Evolutionary conservation across 1,284 basidiomycete species (phyloP), one percentile per base, ranked within the genome.

Genomic region (Rhodotorula sp.): DNA sequence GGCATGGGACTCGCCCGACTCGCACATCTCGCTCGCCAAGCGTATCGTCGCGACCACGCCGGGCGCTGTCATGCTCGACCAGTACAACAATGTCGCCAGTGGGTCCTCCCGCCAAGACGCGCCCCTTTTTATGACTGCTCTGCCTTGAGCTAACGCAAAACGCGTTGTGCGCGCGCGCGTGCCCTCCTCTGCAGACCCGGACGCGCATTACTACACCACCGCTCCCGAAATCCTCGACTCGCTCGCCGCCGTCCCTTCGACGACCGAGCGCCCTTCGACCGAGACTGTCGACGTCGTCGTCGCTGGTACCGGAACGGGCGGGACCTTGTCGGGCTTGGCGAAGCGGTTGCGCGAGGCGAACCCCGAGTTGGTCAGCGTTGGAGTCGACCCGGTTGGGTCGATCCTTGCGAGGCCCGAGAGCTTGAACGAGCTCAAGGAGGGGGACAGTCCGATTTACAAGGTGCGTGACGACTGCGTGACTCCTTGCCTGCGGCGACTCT

Each of bases 241-340:
- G 19, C 77, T 81, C 64, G 75, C 77, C 34, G 75, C 76, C 54
- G 77, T 79, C 45, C 0, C 87, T 86, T 10, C 85, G 85, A 81
- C 74, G 69, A 67, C 70, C 50, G 78, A 28, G 56, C 79, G 69
- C 79, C 81, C 69, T 2, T 84, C 83, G 0, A 75, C 74, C 34
- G 82, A 82, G 67, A 88, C 89, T 78, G 90, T 97, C 31, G 90
- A 95, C 78, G 89, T 88, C 0, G 83, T 98, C 56, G 82, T 97
- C n/a, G 91, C 89, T 8, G 89, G 93, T 8, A 92, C 94, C 16
- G 95, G 95, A 14, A 99, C 95, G 1, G 95, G 95, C 45, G 95
- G 95, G 15, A 97, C 95, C 0, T 84, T 99, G 72, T 92, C 91
- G 26, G 95, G 95, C 6, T 81, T 95, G 43, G 90, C 92, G 10